phyloP scores from a whole-genome alignment of 768 basidiomycete species.

The Strobilomyces echinocephalus region DNA sequence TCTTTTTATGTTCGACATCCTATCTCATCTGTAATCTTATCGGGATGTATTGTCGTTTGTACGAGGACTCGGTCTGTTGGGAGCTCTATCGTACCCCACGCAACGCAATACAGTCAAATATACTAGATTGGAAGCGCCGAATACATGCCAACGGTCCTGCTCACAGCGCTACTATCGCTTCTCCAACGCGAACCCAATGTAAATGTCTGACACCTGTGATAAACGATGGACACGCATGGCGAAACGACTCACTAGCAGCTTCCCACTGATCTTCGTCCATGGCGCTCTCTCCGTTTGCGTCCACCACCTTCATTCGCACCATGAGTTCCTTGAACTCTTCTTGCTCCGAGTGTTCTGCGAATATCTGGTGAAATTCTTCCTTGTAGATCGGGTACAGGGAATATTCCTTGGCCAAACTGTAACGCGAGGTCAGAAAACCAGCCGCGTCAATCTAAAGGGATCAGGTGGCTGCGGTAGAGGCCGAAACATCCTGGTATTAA shows the following conservation, averaged over 20 bases:
- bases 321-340: slow-evolving; percentile 80
- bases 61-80: neutral
- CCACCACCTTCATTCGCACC: slow-evolving; percentile 88
- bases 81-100: slow-evolving; percentile 1
- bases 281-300: slow-evolving; percentile 76
- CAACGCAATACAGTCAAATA: slow-evolving; percentile 3
- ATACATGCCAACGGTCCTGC: neutral
- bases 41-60: slow-evolving; percentile 16
- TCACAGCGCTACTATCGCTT: slow-evolving; percentile 37
- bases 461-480: neutral
- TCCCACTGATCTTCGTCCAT: slow-evolving; percentile 98
- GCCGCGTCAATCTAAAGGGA: neutral
- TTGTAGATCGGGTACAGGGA: slow-evolving; percentile 69
- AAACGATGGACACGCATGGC: neutral
- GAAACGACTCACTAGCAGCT: slow-evolving; percentile 79
- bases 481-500: neutral
- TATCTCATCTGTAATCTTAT: slow-evolving; percentile 31
- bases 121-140: slow-evolving; percentile 1
- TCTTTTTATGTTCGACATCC: slow-evolving; percentile 11
- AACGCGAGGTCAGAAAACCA: slow-evolving; percentile 12
- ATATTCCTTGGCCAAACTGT: slow-evolving; percentile 81
- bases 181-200: slow-evolving; percentile 89
- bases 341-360: slow-evolving; percentile 72
- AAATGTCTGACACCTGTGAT: slow-evolving; percentile 60
- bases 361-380: slow-evolving; percentile 88